Conservation (phyloP, 2,329 filamentous ascomycete species). For the Fusarium tanahbumbuense region DNA sequence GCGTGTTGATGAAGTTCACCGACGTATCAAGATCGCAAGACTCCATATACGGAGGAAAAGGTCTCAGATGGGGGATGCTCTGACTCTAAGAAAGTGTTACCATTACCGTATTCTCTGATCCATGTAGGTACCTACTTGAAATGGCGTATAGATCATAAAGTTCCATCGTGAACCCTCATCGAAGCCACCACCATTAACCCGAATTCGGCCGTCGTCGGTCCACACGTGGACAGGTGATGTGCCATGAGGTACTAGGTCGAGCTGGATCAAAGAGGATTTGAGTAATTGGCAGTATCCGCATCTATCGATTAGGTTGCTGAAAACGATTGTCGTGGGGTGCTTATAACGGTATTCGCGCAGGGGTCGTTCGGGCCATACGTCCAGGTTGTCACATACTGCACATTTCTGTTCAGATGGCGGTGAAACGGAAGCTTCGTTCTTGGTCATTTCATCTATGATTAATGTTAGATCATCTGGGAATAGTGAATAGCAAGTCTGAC, state of each 20-base stretch:
- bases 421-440: too few species aligned
- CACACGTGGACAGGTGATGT: too few species aligned
- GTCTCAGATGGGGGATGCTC: too few species aligned
- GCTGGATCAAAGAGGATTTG: background rate
- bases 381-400: background rate
- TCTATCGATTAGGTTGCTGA: accelerated
- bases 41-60: accelerated
- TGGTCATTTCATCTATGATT: background rate
- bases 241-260: too few species aligned
- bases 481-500: accelerated
- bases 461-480: accelerated
- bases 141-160: too few species aligned
- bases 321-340: accelerated
- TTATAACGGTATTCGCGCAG: accelerated
- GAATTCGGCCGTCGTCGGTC: too few species aligned
- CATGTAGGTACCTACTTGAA: too few species aligned
- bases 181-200: too few species aligned
- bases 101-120: too few species aligned
- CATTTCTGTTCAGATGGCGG: background rate
- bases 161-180: too few species aligned
- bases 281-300: background rate
- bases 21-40: background rate
- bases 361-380: accelerated
- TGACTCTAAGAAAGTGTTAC: too few species aligned
- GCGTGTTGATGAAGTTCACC: background rate